A percentile compares a stretch with the other conserved stretches of the same genome.
Conservation (phyloP, 1,139 yeast species). For the Taphrina betulina region DNA sequence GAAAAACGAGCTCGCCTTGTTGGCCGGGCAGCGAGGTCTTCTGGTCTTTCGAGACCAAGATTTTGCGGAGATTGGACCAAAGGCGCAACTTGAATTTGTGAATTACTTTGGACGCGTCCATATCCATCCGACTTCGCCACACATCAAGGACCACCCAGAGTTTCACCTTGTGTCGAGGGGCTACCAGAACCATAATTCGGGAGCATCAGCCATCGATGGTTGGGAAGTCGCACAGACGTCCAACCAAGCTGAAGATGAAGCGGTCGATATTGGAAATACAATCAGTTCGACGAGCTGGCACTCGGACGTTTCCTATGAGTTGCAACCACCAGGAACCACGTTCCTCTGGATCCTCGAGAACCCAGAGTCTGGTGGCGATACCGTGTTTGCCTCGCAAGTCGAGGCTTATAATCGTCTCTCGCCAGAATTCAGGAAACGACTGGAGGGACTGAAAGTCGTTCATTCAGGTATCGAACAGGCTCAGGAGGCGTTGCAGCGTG, state of each 20-base stretch:
- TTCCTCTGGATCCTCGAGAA: constrained; percentile 55
- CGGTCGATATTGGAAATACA: constrained; percentile 39
- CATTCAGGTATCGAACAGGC: constrained; percentile 59
- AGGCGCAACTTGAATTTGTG: constrained; percentile 52
- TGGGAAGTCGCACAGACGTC: not conserved
- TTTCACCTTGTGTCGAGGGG: constrained; percentile 56
- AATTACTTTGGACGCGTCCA: constrained; percentile 60
- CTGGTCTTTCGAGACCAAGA: constrained; percentile 68
- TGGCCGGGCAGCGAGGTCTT: constrained; percentile 66
- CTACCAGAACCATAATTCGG: constrained; percentile 25
- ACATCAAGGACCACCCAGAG: constrained; percentile 53
- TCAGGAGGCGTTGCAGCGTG: constrained; percentile 47
- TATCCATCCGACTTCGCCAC: constrained; percentile 49
- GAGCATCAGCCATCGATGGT: not conserved
- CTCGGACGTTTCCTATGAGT: constrained; percentile 61
- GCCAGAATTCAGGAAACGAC: constrained; percentile 52
- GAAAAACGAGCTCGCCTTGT: constrained; percentile 63
- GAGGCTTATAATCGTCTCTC: constrained; percentile 62
- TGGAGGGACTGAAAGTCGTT: constrained; percentile 54
- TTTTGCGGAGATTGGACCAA: constrained; percentile 56
- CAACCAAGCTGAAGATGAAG: constrained; percentile 1
- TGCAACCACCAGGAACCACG: constrained; percentile 64
- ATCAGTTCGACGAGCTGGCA: constrained; percentile 53
- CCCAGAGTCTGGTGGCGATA: constrained; percentile 61
- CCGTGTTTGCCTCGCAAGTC: constrained; percentile 56